Evolutionary conservation across 495 filamentous ascomycete species (phyloP), one percentile per base, ranked within the genome.

Genomic region (Geoglossum glabrum): DNA sequence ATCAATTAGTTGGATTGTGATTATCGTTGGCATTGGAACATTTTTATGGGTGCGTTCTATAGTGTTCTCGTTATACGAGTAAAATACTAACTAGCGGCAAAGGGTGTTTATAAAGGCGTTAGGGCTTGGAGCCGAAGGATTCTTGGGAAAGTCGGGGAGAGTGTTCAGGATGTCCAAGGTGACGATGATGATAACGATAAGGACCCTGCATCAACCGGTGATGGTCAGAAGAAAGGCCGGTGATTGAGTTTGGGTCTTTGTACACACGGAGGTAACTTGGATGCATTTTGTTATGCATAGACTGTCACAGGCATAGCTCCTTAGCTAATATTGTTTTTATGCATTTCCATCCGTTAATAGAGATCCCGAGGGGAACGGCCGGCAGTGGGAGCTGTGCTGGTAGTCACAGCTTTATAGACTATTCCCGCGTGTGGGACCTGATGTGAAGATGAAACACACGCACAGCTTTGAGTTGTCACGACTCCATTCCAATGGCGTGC

Each of bases 391-490:
- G n/a, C n/a, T n/a, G n/a, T n/a, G n/a, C n/a, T n/a, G n/a, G n/a
- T n/a, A n/a, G n/a, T n/a, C n/a, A n/a, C n/a, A n/a, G n/a, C n/a
- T n/a, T n/a, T n/a, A n/a, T n/a, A n/a, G n/a, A n/a, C n/a, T n/a
- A n/a, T n/a, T n/a, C n/a, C n/a, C n/a, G n/a, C 31, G 4, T 34
- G 31, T 11, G 31, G 27, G 17, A 13, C 15, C 40, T 47, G 30
- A 23, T 56, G 31, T 57, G 25, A 21, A 55, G 55, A 19, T 45
- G 51, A 15, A 23, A 19, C 47, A n/a, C n/a, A n/a, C 66, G 87
- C 87, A 89, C 84, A 82, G 85, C 82, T 82, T 92, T 93, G 79
- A 95, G 89, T 89, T 93, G 83, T 74, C 88, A 86, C 79, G 72
- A 71, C 70, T 69, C 68, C 65, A 72, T 77, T 62, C 73, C 83